A percentile compares a stretch with the other conserved stretches of the same genome.
Evolutionary conservation across 2,329 filamentous ascomycete species (phyloP).

Genomic region (Microsporum audouinii): DNA sequence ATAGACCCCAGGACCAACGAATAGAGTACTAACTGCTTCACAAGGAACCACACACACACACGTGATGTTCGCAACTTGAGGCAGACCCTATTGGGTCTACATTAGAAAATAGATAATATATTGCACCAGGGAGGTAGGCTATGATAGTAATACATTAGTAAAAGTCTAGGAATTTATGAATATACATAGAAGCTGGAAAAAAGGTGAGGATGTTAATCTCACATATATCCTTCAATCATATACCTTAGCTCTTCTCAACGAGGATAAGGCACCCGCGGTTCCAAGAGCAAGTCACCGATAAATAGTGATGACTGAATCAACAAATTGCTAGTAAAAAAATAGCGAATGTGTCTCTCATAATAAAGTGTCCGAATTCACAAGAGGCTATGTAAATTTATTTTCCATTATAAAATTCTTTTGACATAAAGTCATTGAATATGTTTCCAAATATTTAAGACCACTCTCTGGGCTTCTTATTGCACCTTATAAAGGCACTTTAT

Average conservation of each 20-base stretch:
- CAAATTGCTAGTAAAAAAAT: no score
- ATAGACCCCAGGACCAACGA: neutral
- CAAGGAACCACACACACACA: neutral
- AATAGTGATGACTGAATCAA: no score
- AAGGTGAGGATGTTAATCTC: neutral
- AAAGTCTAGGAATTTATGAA: neutral
- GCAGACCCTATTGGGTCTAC: neutral
- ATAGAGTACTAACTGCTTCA: neutral
- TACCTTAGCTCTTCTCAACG: no score
- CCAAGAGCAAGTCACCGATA: no score
- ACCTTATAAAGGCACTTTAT: neutral
- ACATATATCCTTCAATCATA: neutral
- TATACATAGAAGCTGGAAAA: no score
- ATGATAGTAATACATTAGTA: neutral
- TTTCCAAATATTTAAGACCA: neutral
- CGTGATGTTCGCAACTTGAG: conserved; percentile 4
- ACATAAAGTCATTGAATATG: neutral
- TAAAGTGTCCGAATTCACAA: no score
- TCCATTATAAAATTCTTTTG: neutral
- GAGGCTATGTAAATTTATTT: no score
- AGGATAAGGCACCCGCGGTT: no score
- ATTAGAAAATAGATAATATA: neutral
- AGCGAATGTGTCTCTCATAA: no score
- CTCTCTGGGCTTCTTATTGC: conserved; percentile 1
- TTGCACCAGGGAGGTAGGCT: neutral